Evolutionary conservation across 2,329 filamentous ascomycete species (phyloP), one percentile per base, ranked within the genome.

Genomic region (Akanthomyces lecanii): DNA sequence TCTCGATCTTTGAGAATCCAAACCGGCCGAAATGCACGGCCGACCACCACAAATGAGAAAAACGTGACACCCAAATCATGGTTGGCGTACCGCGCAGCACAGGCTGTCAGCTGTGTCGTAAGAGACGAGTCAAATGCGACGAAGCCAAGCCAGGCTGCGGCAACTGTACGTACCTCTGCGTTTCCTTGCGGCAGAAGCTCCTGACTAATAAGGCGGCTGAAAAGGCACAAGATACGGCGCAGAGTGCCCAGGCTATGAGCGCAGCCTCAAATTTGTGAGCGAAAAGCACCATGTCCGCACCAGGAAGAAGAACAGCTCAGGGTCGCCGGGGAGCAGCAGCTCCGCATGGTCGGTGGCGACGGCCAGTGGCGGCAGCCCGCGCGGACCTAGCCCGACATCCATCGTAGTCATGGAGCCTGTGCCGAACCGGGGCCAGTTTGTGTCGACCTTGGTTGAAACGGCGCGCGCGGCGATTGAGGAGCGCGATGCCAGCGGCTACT

Each of bases 71-170:
- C 21, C 21, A 42, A 8, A 52, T 5, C 16, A 68, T 68, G 67
- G 67, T 68, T n/a, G 67, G 67, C 40, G 66, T 68, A 5, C 66
- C 67, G 3, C 56, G 67, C 30, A 68, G 67, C 63, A 68, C 63
- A 12, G 67, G 67, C 65, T 79, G 77, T 67, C 71, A 72, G 61
- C 70, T 78, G 45, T 78, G 77, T 68, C 72, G 75, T 63, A 75
- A 73, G 68, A 72, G 77, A 61, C 74, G 74, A 54, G 73, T 78
- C 63, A 76, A 79, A 71, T 82, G 81, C 65, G 80, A 82, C 67
- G 74, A 81, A 68, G 70, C 66, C 25, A 74, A 72, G 12, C 80
- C 79, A 12, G 71, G 68, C 60, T 78, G 77, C 61, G 70, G 68
- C 28, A 79, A 78, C 59, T 79, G 77, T 59, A 51, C 21, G 56